Evolutionary conservation across 805 yeast genomes (phyloP), one percentile per base, ranked within the genome.

Genomic region (Candida boleticola): DNA sequence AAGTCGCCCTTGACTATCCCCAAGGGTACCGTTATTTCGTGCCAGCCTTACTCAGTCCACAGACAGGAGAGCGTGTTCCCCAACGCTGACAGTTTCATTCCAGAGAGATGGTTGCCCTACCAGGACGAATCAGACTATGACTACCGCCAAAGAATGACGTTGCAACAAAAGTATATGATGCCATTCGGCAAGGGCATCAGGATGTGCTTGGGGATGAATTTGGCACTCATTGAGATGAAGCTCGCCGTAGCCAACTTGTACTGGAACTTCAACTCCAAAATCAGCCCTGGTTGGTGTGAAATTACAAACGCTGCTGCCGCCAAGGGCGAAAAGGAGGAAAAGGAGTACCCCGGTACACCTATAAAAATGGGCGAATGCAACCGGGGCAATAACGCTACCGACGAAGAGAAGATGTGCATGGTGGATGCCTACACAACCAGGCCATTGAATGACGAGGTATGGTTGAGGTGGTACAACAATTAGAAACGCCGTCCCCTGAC

Each of bases 121-220:
- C 55, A 51, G 2, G 50, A 54, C 27, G 80, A 75, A 50, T 40
- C 60, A 13, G 50, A 40, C 2, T 50, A 32, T 1, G 66, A 60
- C 3, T 74, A 55, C 52, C 53, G 52, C 4, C 47, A 43, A 4
- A 53, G 82, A 30, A 51, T 74, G 26, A 69, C 61, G 40, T 41
- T 40, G 6, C 82, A 80, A 78, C 68, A 71, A 43, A 71, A 65
- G 40, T 68, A 69, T 49, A 75, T 82, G 71, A 74, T 83, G 73
- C 80, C 85, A 0, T 84, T 85, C 64, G 89, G 90, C 1, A 76
- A 80, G 31, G 92, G 90, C 2, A 69, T 80, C 17, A 64, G 89
- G 48, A 82, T 83, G 89, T 84, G 92, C 53, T 63, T 83, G 41
- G 90, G 92, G 1, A 74, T 80, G 79, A 72, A 83, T 54, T 56